Evolutionary conservation across 2,329 filamentous ascomycete genomes (phyloP).

Genomic region (Cladosporium phlei): DNA sequence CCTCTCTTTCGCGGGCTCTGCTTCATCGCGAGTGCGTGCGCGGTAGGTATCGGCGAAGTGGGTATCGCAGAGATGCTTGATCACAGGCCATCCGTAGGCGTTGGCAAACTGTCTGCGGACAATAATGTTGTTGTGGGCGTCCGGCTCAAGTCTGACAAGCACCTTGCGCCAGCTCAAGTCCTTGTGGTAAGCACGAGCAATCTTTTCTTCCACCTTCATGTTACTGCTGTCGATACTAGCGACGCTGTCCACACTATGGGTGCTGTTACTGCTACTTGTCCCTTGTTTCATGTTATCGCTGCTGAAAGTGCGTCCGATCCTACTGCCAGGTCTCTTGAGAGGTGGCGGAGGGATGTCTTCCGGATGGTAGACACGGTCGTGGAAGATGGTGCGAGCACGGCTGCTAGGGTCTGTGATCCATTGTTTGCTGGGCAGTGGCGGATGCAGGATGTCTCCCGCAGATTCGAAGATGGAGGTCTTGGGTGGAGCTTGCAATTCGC

Average conservation of each 20-base stretch:
- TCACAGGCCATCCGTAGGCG: constrained; percentile 93
- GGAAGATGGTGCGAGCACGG: constrained; percentile 86
- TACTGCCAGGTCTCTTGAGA: constrained; percentile 34
- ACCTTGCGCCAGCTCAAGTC: constrained; percentile 95
- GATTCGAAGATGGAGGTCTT: constrained; percentile 93
- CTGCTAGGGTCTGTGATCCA: constrained; percentile 80
- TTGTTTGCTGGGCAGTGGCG: constrained; percentile 73
- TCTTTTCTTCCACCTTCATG: constrained; percentile 96
- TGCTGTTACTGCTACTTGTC: constrained; percentile 31
- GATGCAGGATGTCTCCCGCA: constrained; percentile 85
- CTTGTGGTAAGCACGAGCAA: constrained; percentile 88
- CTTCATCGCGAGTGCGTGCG: constrained; percentile 62
- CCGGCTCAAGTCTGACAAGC: constrained; percentile 87
- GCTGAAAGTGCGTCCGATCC: constrained; percentile 34
- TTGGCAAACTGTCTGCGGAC: constrained; percentile 96
- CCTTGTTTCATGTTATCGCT: constrained; percentile 27
- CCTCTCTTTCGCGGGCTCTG: constrained; percentile 63
- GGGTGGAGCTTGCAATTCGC: constrained; percentile 59
- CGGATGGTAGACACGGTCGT: constrained; percentile 92
- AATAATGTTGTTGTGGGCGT: constrained; percentile 98
- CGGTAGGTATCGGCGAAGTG: constrained; percentile 77
- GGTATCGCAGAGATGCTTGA: constrained; percentile 90
- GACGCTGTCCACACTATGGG: constrained; percentile 50
- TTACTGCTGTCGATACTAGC: constrained; percentile 58
- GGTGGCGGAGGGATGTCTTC: constrained; percentile 84